Base-by-base conservation (phyloP, 257 asterid genomes). In the Capsicum baccatum region DNA sequence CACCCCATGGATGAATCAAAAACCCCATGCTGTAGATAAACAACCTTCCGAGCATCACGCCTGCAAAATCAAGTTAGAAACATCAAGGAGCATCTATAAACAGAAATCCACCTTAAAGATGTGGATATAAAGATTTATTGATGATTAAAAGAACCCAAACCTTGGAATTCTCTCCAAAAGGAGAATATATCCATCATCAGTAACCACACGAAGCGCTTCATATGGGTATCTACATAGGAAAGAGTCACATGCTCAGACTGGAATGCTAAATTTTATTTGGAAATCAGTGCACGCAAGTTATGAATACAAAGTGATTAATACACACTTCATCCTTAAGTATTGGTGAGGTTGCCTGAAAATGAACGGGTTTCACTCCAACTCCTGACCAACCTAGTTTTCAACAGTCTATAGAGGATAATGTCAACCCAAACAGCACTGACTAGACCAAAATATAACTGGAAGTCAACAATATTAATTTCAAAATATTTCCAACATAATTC, bases 1-100 rank as follows among this genome's bases (percentile, higher is more conserved):
- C 89, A 97, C 99, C 99, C 99, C 98, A 97, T 92, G 37, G 99
- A 97, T 55, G 99, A 95, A 91, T 97, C 99, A 67, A 97, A 84
- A 90, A 97, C 88, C 82, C 99, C 99, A 89, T 97, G 99, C 85
- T 97, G 99, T 90, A 97, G 92, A 91, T 88, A 97, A 84, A 93
- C 98, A 85, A 91, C 98, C 88, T 97, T 97, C 81, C 89, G 91
- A 15, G 99, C 88, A 86, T 97, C 98, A 84, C 92, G 94, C 90
- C 99, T 97, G 90, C 87, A 90, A 83, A 73, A 86, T 39, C 55
- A 71, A 81, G 69, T 59, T 79, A 69, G 84, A 90, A 87, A 62
- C 85, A 82, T 47, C 86, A 87, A 74, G 63, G 26, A n/a, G 55
- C 12, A 73, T 66, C 60, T 59, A 37, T 66, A 37, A 16, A 60